phyloP scores from a whole-genome alignment of 306 rosid genomes.

The Biancaea sappan region DNA sequence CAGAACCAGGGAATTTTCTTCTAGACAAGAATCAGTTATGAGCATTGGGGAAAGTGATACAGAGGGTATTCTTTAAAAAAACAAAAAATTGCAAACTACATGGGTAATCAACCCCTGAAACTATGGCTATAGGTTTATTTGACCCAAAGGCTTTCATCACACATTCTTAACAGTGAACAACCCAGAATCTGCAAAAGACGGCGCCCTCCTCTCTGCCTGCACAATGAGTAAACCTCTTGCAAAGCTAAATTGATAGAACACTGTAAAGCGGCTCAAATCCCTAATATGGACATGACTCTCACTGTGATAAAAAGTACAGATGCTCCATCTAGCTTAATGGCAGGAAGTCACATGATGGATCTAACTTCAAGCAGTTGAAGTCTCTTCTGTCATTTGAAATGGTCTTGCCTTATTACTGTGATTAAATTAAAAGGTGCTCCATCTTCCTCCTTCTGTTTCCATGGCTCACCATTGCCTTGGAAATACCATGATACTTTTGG shows the following conservation, averaged over 20 bases:
- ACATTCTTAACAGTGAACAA: conserved; percentile 12
- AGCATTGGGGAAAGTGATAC: neutral
- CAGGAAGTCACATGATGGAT: neutral
- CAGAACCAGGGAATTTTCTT: conserved; percentile 27
- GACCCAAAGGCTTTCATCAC: conserved; percentile 17
- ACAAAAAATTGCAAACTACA: neutral
- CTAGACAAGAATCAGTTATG: neutral
- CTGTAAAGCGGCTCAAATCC: neutral
- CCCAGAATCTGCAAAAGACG: neutral
- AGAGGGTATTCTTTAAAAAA: neutral
- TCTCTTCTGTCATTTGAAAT: conserved; percentile 58
- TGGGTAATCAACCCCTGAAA: neutral
- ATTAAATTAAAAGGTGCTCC: conserved; percentile 52
- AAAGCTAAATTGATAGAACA: conserved; percentile 26
- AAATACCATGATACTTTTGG: conserved; percentile 62
- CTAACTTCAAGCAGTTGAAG: conserved; percentile 19
- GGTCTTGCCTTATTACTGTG: conserved; percentile 63
- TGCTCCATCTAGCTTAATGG: conserved; percentile 29
- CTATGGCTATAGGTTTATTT: conserved; percentile 18
- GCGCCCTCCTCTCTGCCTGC: conserved; percentile 21
- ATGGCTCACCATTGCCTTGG: conserved; percentile 63
- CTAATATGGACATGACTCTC: conserved; percentile 17
- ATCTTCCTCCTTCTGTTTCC: conserved; percentile 76
- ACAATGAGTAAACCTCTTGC: conserved; percentile 34
- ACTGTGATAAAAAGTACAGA: conserved; percentile 17